Conservation (phyloP, 2,329 filamentous ascomycete species). For the Didymella pomorum region DNA sequence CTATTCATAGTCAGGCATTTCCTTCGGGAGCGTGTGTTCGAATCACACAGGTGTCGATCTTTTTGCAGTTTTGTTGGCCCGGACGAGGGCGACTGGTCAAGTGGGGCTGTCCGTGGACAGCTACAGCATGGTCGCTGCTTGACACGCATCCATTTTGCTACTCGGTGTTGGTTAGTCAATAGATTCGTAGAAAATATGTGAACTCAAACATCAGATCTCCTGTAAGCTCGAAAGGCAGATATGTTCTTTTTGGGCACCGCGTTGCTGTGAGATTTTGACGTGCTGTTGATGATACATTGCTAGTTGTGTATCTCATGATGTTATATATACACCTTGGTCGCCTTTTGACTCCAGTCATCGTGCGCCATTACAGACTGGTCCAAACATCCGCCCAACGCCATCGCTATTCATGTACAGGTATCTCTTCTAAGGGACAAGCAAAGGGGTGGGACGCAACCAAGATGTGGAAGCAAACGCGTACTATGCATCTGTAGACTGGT, state of each 20-base stretch:
- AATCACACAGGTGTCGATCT: constrained; percentile 39
- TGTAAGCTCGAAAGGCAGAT: too few species aligned
- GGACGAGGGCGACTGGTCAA: too few species aligned
- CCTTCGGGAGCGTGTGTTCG: constrained; percentile 42
- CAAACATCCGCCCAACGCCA: constrained; percentile 2
- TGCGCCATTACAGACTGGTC: not conserved
- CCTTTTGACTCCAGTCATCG: not conserved
- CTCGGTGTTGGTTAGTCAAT: too few species aligned
- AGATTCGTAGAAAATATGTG: too few species aligned
- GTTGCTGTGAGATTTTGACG: too few species aligned
- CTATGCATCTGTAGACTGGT: constrained; percentile 6
- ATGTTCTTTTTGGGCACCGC: too few species aligned
- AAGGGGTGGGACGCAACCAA: not conserved
- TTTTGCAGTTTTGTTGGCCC: not conserved
- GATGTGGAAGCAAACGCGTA: not conserved
- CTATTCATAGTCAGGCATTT: constrained; percentile 25
- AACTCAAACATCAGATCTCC: too few species aligned
- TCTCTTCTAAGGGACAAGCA: not conserved
- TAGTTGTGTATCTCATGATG: not conserved
- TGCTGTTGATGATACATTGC: not conserved
- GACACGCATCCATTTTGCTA: too few species aligned
- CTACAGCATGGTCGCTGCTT: too few species aligned
- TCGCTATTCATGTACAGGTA: not conserved
- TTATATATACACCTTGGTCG: not conserved
- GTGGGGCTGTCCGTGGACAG: not conserved